Percentiles rank a stretch among this genome's conserved stretches.
phyloP scores from a whole-genome alignment of 1,139 yeast species.

The Kodamaea sp. region DNA sequence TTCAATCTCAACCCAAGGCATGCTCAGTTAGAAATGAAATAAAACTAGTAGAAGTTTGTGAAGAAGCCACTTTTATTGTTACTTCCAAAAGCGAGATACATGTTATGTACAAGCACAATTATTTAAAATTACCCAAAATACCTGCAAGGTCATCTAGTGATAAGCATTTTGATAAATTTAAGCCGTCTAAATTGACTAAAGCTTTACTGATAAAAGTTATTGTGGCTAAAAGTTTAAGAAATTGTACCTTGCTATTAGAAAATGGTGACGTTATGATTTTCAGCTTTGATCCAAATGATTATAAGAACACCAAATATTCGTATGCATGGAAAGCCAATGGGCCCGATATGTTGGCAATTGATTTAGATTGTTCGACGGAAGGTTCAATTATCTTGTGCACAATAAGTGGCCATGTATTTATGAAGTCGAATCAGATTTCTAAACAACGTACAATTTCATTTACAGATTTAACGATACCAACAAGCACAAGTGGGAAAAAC shows the following conservation, averaged over 20 bases:
- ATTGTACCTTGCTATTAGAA: constrained; percentile 44
- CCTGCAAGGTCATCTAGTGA: constrained; percentile 31
- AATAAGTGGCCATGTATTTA: constrained; percentile 60
- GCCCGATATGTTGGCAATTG: constrained; percentile 47
- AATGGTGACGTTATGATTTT: constrained; percentile 51
- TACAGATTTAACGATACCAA: constrained; percentile 29
- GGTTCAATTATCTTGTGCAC: constrained; percentile 72
- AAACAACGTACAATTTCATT: constrained; percentile 32
- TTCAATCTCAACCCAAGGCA: constrained; percentile 41
- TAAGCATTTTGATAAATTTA: constrained; percentile 49
- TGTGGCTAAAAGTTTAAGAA: constrained; percentile 31
- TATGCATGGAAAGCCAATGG: constrained; percentile 55
- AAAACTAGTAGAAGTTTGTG: constrained; percentile 62
- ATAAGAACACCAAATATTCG: constrained; percentile 33
- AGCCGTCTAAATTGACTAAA: constrained; percentile 47
- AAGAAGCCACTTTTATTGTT: constrained; percentile 65
- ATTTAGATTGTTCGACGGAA: constrained; percentile 64
- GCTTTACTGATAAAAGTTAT: constrained; percentile 33
- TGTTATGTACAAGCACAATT: constrained; percentile 57
- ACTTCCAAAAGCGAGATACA: constrained; percentile 59
- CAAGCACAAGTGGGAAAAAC: constrained; percentile 24
- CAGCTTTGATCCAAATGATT: constrained; percentile 22
- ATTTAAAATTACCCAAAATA: constrained; percentile 45
- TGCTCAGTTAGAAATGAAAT: constrained; percentile 49
- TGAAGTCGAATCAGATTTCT: constrained; percentile 21